Percentiles rank a stretch among this genome's conserved stretches.
Evolutionary conservation across 2,329 filamentous ascomycete genomes (phyloP).

Genomic region (Paracamarosporium sp.): DNA sequence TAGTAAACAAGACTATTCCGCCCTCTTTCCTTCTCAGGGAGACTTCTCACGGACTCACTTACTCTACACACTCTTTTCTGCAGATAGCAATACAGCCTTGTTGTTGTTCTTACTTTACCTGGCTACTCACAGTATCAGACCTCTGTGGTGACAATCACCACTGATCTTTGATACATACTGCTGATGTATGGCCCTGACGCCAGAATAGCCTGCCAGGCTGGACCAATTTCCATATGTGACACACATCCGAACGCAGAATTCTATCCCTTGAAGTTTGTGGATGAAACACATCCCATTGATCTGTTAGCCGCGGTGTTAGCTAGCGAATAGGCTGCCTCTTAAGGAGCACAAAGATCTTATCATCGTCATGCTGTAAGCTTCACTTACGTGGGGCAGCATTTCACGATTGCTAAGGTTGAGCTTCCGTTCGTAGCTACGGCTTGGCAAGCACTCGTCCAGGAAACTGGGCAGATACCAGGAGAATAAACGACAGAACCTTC

Average conservation of each 20-base stretch:
- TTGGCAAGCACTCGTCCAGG: constrained; percentile 9
- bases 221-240: background rate
- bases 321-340: no score
- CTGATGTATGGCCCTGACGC: background rate
- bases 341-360: no score
- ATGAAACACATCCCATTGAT: background rate
- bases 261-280: background rate
- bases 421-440: background rate
- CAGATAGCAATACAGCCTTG: no score
- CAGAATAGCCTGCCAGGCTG: background rate
- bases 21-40: no score
- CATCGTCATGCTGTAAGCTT: no score
- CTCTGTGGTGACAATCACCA: constrained; percentile 7
- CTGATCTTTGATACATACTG: constrained; percentile 4
- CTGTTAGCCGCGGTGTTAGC: background rate
- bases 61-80: no score
- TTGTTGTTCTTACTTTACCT: no score
- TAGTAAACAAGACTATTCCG: no score
- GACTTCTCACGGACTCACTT: no score
- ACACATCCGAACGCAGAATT: background rate
- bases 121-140: background rate
- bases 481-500: constrained; percentile 3
- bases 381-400: constrained; percentile 6
- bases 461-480: constrained; percentile 7
- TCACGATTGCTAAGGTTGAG: background rate